A percentile compares a stretch with the other conserved stretches of the same genome.
phyloP scores from a whole-genome alignment of 768 basidiomycete species.

The Lactarius evosmus region DNA sequence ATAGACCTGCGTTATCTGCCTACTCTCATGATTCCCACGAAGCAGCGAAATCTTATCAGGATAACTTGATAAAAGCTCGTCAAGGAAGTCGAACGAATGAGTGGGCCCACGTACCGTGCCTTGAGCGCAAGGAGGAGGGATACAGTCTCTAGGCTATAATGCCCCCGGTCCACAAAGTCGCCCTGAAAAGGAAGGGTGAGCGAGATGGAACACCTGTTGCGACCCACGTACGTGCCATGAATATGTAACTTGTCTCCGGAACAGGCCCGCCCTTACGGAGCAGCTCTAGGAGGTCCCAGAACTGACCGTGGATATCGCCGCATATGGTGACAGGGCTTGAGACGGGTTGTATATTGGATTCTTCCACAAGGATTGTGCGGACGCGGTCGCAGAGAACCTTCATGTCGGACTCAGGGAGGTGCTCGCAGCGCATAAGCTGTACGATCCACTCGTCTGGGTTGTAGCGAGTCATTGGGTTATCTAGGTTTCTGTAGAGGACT shows the following conservation, averaged over 20 bases:
- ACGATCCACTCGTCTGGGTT: conserved; percentile 82
- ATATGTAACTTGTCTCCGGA: conserved; percentile 89
- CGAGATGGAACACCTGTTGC: conserved; percentile 16
- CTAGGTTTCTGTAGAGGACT: too few relatives aligned
- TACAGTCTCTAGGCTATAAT: conserved; percentile 94
- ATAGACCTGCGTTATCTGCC: conserved; percentile 98
- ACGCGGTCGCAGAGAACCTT: conserved; percentile 90
- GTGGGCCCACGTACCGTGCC: conserved; percentile 55
- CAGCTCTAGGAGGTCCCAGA: conserved; percentile 94
- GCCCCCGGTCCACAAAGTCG: conserved; percentile 96
- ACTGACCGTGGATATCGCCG: conserved; percentile 97
- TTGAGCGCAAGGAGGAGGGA: conserved; percentile 86
- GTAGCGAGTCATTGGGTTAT: conserved; percentile 27
- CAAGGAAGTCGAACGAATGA: not conserved
- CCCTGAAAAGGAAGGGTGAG: conserved; percentile 50
- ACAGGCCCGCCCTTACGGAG: conserved; percentile 81
- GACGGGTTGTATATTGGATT: conserved; percentile 96
- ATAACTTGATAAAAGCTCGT: conserved; percentile 50
- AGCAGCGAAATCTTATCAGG: conserved; percentile 90
- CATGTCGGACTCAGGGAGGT: conserved; percentile 90
- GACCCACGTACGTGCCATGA: conserved; percentile 75
- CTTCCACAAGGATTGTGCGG: conserved; percentile 86
- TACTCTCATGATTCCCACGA: conserved; percentile 93
- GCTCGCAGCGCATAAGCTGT: conserved; percentile 81
- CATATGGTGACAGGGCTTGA: conserved; percentile 92